A percentile compares a stretch with the other conserved stretches of the same genome.
Evolutionary conservation across 2,329 filamentous ascomycete species (phyloP).

Genomic region (Aureobasidium pullulans): DNA sequence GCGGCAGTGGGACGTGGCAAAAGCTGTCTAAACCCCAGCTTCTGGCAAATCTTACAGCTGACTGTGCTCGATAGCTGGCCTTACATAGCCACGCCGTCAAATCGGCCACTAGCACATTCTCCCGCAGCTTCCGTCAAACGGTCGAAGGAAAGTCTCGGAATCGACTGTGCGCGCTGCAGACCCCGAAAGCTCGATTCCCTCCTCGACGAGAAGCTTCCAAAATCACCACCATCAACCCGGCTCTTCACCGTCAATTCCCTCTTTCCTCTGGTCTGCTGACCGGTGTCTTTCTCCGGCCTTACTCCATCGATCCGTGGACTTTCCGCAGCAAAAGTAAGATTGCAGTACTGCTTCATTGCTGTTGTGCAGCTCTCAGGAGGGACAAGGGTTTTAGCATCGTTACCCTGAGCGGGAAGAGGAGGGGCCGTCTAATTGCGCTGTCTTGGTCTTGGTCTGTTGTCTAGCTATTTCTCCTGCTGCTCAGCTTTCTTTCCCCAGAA

Average conservation of each 20-base stretch:
- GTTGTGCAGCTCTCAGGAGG: slow-evolving; percentile 3
- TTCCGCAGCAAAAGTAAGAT: slow-evolving; percentile 1
- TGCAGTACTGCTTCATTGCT: background rate
- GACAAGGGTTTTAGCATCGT: slow-evolving; percentile 7
- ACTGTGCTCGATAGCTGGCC: background rate
- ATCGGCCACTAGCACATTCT: slow-evolving; percentile 5
- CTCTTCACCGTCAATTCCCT: slow-evolving; percentile 8
- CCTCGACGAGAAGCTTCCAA: slow-evolving; percentile 7
- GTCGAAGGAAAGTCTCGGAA: slow-evolving; percentile 8
- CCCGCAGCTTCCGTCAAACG: slow-evolving; percentile 7
- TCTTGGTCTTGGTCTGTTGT: background rate
- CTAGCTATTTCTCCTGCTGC: background rate
- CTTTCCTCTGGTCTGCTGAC: slow-evolving; percentile 10
- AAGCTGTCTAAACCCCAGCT: background rate
- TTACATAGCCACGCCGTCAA: background rate
- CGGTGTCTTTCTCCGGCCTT: background rate
- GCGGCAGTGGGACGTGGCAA: too few species aligned
- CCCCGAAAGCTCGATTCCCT: background rate
- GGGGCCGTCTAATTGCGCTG: background rate
- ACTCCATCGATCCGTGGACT: background rate
- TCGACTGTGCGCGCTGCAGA: background rate
- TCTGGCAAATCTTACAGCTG: background rate
- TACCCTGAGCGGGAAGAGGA: background rate
- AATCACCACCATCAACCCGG: slow-evolving; percentile 5
- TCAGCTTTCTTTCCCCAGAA: background rate